Conservation (phyloP, 768 basidiomycete species). For the Termitomyces titanicus region DNA sequence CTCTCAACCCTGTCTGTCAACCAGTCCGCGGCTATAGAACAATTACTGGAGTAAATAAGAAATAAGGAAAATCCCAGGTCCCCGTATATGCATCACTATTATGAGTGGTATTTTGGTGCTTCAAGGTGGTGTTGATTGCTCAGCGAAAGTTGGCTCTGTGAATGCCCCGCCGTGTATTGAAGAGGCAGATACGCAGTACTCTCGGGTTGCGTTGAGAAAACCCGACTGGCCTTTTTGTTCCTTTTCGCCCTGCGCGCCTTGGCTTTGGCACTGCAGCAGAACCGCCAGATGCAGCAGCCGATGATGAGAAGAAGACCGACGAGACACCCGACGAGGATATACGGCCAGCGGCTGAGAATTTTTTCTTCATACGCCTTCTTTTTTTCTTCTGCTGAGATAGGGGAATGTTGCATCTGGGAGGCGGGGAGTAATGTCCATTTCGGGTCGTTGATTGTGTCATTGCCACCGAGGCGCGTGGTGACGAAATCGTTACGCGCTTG, state of each 20-base stretch:
- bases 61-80: neutral
- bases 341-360: constrained; percentile 70
- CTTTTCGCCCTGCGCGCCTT: constrained; percentile 21
- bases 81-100: neutral
- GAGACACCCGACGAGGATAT: constrained; percentile 62
- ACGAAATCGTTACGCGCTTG: constrained; percentile 67
- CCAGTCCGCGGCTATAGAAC: constrained; percentile 3
- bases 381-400: constrained; percentile 60
- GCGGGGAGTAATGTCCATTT: constrained; percentile 60
- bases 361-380: constrained; percentile 62
- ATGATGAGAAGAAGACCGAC: constrained; percentile 41
- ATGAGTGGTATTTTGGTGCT: constrained; percentile 3
- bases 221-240: constrained; percentile 12
- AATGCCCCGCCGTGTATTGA: constrained; percentile 12
- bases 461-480: constrained; percentile 52
- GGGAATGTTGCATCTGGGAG: constrained; percentile 56
- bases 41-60: neutral
- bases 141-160: constrained; percentile 13
- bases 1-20: neutral
- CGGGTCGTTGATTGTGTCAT: constrained; percentile 50
- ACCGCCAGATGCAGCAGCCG: constrained; percentile 54
- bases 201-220: constrained; percentile 21
- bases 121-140: neutral
- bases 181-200: constrained; percentile 30
- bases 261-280: constrained; percentile 42